Conservation (phyloP, 2,329 filamentous ascomycete genomes). For the Aspergillus sp. region DNA sequence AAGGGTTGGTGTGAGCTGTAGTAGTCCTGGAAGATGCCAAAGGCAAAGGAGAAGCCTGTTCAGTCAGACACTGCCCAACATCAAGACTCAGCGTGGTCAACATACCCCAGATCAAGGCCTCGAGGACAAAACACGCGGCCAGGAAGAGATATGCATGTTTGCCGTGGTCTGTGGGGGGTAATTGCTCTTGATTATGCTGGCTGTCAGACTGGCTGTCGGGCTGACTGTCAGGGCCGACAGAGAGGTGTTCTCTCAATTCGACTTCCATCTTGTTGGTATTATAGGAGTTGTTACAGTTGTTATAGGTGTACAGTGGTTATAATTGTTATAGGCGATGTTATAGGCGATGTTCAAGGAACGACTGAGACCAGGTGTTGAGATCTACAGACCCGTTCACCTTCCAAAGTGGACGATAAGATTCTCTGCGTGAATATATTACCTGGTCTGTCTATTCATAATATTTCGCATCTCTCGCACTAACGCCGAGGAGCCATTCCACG, state of each 20-base stretch:
- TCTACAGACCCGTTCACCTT: too few species aligned
- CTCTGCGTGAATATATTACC: too few species aligned
- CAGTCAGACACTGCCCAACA: background rate
- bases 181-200: constrained; percentile 7
- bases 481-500: too few species aligned
- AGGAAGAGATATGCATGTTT: constrained; percentile 41
- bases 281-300: too few species aligned
- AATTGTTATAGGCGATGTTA: too few species aligned
- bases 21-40: constrained; percentile 63
- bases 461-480: too few species aligned
- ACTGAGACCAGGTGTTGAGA: too few species aligned
- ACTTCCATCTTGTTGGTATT: background rate
- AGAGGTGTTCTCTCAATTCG: background rate
- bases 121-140: constrained; percentile 44
- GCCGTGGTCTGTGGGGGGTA: constrained; percentile 32
- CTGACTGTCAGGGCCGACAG: background rate
- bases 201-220: background rate
- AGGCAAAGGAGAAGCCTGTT: constrained; percentile 58
- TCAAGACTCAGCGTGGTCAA: background rate
- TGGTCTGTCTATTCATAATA: too few species aligned
- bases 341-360: too few species aligned
- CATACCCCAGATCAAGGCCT: constrained; percentile 48
- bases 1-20: constrained; percentile 56
- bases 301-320: too few species aligned
- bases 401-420: too few species aligned